Conservation (phyloP, 2,329 filamentous ascomycete genomes). For the Penicillium sp. region DNA sequence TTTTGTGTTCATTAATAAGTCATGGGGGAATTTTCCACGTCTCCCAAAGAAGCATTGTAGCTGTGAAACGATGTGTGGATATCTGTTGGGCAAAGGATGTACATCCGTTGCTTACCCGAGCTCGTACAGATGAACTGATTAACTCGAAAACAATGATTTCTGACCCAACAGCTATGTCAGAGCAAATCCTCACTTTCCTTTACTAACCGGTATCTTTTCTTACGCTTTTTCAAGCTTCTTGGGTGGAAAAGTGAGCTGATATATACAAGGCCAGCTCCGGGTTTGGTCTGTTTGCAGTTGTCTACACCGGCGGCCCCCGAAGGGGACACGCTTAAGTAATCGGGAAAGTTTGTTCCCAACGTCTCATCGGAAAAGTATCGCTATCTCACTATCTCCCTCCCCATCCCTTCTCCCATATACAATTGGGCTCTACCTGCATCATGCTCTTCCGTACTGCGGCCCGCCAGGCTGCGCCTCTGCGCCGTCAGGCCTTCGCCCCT, state of each 20-base stretch:
- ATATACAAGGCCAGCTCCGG: slow-evolving; percentile 3
- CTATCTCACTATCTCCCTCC: slow-evolving; percentile 29
- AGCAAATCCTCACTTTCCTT: not conserved
- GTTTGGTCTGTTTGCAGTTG: slow-evolving; percentile 32
- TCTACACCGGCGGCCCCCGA: slow-evolving; percentile 34
- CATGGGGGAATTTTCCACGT: not conserved
- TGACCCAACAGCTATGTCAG: not conserved
- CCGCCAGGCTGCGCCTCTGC: slow-evolving; percentile 60
- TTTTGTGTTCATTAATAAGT: not conserved
- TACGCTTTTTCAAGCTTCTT: not conserved
- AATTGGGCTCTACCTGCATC: slow-evolving; percentile 36
- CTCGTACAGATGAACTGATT: not conserved
- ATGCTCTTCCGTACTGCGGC: slow-evolving; percentile 73
- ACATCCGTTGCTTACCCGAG: not conserved
- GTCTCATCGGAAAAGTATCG: slow-evolving; percentile 34
- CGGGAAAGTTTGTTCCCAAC: slow-evolving; percentile 37
- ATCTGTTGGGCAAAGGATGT: not conserved
- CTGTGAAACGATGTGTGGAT: not conserved
- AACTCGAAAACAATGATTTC: not conserved
- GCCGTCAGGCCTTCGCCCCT: slow-evolving; percentile 47
- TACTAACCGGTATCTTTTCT: not conserved
- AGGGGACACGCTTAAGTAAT: slow-evolving; percentile 30
- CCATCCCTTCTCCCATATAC: slow-evolving; percentile 21
- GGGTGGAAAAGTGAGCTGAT: not conserved
- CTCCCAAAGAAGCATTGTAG: not conserved